These are phyloP conservation scores for Yueomyces sinensis DNA, from an alignment of 805 yeast genomes.

Conservation along the genomic window DNA sequence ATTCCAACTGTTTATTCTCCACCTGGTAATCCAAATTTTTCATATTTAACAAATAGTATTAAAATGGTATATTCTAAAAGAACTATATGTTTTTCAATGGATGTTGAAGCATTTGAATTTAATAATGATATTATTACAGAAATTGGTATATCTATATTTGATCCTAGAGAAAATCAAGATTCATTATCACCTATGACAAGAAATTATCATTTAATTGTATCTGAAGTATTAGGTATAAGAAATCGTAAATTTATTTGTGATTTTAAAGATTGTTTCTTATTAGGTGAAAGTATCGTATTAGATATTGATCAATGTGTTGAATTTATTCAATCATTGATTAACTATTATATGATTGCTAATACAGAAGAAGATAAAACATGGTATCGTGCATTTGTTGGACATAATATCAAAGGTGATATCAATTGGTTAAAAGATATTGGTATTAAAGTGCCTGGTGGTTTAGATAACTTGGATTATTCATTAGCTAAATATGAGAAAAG, in stretches of 20 bases:
- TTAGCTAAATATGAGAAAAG: not conserved
- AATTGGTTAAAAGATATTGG: conserved; percentile 35
- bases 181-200: conserved; percentile 29
- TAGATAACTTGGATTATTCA: conserved; percentile 4
- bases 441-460: conserved; percentile 27
- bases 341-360: conserved; percentile 28
- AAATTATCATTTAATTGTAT: conserved; percentile 31
- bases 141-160: conserved; percentile 42
- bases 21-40: conserved; percentile 10
- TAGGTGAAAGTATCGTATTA: conserved; percentile 35
- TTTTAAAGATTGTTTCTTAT: conserved; percentile 35
- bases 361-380: conserved; percentile 15
- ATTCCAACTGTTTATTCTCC: conserved; percentile 11
- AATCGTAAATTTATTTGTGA: conserved; percentile 46
- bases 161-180: conserved; percentile 32
- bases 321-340: conserved; percentile 30
- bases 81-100: conserved; percentile 31
- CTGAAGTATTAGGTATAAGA: conserved; percentile 27
- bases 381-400: conserved; percentile 40
- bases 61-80: conserved; percentile 9
- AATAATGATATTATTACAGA: conserved; percentile 35
- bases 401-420: conserved; percentile 42
- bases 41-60: conserved; percentile 10
- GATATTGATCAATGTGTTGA: conserved; percentile 22
- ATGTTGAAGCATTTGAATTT: conserved; percentile 44